These are phyloP conservation scores for Hymenoscyphus repandus DNA, from an alignment of 2,329 filamentous ascomycete genomes.

Conservation along the genomic window DNA sequence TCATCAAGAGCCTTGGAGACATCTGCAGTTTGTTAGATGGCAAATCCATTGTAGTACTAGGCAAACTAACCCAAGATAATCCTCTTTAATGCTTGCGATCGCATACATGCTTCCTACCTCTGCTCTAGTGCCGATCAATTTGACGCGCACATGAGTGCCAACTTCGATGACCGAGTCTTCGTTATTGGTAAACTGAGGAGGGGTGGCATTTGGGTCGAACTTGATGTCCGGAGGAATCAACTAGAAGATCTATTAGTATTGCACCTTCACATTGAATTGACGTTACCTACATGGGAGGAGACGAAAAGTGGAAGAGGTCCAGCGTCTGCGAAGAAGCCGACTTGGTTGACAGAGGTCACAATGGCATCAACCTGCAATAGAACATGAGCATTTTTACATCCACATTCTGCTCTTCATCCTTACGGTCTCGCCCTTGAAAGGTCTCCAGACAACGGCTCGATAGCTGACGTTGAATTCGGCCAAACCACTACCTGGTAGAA, in stretches of 20 bases:
- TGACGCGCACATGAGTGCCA: constrained; percentile 86
- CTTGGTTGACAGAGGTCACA: constrained; percentile 83
- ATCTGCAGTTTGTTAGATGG: background rate
- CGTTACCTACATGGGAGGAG: constrained; percentile 38
- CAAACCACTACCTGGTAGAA: constrained; percentile 84
- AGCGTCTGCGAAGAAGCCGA: constrained; percentile 85
- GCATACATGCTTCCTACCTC: constrained; percentile 95
- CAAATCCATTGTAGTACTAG: background rate
- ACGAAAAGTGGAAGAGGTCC: constrained; percentile 76
- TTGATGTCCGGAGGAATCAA: constrained; percentile 89
- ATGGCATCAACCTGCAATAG: constrained; percentile 77
- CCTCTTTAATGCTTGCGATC: constrained; percentile 93
- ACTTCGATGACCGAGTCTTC: constrained; percentile 91
- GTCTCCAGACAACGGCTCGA: constrained; percentile 93
- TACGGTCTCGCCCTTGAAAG: constrained; percentile 97
- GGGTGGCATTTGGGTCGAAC: constrained; percentile 91
- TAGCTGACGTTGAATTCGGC: constrained; percentile 95
- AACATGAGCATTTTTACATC: constrained; percentile 17
- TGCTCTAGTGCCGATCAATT: constrained; percentile 88
- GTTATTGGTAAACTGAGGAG: constrained; percentile 95
- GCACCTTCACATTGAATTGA: background rate
- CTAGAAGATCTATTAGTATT: constrained; percentile 39
- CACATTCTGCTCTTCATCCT: constrained; percentile 30
- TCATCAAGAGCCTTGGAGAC: background rate
- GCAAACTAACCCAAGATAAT: constrained; percentile 58